Evolutionary conservation across 768 basidiomycete genomes (phyloP).

Genomic region (Naganishia randhawae): DNA sequence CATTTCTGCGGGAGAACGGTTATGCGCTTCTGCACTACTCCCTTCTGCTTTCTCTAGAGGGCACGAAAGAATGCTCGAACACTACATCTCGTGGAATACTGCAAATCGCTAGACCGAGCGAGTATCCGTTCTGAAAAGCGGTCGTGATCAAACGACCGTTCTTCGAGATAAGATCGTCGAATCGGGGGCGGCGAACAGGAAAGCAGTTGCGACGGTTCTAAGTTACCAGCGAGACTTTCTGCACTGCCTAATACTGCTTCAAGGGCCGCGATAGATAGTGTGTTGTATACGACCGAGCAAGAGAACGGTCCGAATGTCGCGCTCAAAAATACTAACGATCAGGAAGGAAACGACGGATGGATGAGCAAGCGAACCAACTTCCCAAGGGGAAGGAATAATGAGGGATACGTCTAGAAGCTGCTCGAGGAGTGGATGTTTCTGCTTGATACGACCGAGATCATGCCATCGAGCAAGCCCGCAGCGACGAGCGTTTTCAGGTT

Average conservation of each 20-base stretch:
- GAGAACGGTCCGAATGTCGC: neutral
- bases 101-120: conserved; percentile 6
- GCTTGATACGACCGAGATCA: neutral
- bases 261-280: neutral
- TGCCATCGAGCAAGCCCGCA: neutral
- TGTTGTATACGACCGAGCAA: conserved; percentile 1
- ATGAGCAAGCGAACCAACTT: neutral
- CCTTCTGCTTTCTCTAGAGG: neutral
- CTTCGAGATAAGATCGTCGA: neutral
- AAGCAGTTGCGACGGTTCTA: neutral
- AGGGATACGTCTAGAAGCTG: neutral
- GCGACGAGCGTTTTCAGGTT: neutral
- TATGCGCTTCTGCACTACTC: too few species aligned
- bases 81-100: conserved; percentile 1
- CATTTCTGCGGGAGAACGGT: neutral
- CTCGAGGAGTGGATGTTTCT: neutral
- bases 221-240: conserved; percentile 3
- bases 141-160: neutral
- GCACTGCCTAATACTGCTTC: neutral
- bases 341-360: neutral
- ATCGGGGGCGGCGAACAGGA: neutral
- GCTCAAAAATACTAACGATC: neutral
- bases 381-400: neutral
- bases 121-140: conserved; percentile 2
- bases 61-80: neutral